Evolutionary conservation across 306 rosid species (phyloP).

Genomic region (Rubus parviflorus): DNA sequence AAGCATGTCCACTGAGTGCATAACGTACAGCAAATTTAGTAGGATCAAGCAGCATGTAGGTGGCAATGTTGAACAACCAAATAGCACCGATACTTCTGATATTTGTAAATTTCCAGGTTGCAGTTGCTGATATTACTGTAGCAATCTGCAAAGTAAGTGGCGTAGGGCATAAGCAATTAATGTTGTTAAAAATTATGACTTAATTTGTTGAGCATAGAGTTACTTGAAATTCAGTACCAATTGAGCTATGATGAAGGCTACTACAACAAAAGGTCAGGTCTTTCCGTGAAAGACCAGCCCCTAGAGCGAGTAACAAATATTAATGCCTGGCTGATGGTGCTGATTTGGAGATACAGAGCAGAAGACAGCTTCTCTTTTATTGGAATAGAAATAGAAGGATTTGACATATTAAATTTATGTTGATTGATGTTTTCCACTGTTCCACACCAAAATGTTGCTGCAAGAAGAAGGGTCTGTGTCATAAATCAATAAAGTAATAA

Average conservation of each 20-base stretch:
- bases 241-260: slow-evolving; percentile 65
- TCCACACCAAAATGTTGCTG: slow-evolving; percentile 48
- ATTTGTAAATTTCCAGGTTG: slow-evolving; percentile 40
- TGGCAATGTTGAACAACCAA: slow-evolving; percentile 53
- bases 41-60: slow-evolving; percentile 66
- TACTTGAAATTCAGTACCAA: slow-evolving; percentile 38
- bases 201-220: not conserved
- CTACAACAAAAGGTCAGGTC: slow-evolving; percentile 59
- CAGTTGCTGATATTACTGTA: slow-evolving; percentile 57
- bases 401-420: not conserved
- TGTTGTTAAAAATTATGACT: not conserved
- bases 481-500: not conserved
- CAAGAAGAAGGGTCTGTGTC: slow-evolving; percentile 9
- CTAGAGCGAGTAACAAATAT: slow-evolving; percentile 71
- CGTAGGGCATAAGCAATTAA: not conserved
- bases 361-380: slow-evolving; percentile 43
- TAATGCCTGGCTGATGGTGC: slow-evolving; percentile 69
- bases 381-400: not conserved
- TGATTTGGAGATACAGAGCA: slow-evolving; percentile 74
- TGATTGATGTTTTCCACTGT: slow-evolving; percentile 26
- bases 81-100: slow-evolving; percentile 59
- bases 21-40: slow-evolving; percentile 68
- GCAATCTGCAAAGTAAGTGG: slow-evolving; percentile 45
- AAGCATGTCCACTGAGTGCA: slow-evolving; percentile 65
- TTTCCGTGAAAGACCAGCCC: slow-evolving; percentile 69